Evolutionary conservation across 495 filamentous ascomycete species (phyloP).

Genomic region (Xylaria cubensis): DNA sequence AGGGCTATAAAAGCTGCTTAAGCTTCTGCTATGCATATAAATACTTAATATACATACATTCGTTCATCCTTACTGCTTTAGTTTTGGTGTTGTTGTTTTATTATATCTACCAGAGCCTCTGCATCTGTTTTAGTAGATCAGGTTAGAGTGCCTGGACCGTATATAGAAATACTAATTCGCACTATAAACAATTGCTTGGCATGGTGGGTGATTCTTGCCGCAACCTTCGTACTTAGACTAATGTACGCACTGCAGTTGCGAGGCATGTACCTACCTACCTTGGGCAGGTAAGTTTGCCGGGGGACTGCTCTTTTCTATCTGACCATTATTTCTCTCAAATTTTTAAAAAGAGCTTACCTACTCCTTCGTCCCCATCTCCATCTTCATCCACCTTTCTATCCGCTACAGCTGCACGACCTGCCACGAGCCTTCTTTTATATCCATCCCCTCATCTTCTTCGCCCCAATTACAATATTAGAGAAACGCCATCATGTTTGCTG

Average conservation of each 20-base stretch:
- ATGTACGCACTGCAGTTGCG: not conserved
- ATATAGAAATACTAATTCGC: no score
- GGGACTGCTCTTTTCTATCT: conserved; percentile 6
- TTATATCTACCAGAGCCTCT: no score
- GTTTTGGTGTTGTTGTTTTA: no score
- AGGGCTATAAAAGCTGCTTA: no score
- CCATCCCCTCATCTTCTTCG: not conserved
- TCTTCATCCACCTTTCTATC: not conserved
- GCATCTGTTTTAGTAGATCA: no score
- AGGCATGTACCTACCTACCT: not conserved
- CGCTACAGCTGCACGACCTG: not conserved
- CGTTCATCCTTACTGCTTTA: no score
- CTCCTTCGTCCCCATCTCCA: not conserved
- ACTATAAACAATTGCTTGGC: no score
- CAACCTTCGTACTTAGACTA: no score
- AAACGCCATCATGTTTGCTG: conserved; percentile 35
- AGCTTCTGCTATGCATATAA: no score
- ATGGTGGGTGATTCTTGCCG: no score
- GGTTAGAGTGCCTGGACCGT: no score
- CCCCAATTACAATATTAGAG: conserved; percentile 7
- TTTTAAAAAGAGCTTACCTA: not conserved
- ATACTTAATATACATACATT: no score
- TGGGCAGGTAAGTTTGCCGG: not conserved
- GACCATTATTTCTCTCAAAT: conserved; percentile 16
- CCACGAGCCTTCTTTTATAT: not conserved